Evolutionary conservation across 225 moss, liverwort and hornwort species (phyloP), one percentile per base, ranked within the genome.

Genomic region (Thuidium tamariscinum): DNA sequence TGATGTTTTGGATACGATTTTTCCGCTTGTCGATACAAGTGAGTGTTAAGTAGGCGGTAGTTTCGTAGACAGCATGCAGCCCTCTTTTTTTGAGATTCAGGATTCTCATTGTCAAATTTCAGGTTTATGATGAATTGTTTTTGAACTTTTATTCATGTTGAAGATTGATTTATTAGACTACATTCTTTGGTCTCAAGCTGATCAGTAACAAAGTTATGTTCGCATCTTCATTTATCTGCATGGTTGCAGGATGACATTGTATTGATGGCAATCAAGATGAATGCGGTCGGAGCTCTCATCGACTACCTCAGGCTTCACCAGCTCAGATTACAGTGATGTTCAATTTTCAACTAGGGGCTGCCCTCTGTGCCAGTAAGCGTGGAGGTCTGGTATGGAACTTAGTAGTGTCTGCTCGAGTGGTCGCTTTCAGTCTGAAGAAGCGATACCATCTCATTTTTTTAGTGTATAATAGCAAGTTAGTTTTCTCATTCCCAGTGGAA

Each of bases 321-420:
- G 78, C 37, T 82, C 63, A 82, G 82, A 82, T 83, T 39, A 59
- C 59, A 83, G 68, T 48, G 51, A 49, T 89, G 75, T 65, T 77
- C 81, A 71, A 74, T 54, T 88, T 74, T 68, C 51, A 70, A 80
- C 61, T 68, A 63, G 76, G 81, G 65, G 64, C 70, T 89, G 81
- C 84, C 19, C 41, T 89, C 34, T 77, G 81, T 88, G 84, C 83
- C 86, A 69, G 83, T 84, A 81, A 80, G 69, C 86, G 49, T 65
- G 82, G 80, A 89, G 80, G 88, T 76, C 64, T 82, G 59, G 84
- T 87, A 82, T 73, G 89, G 87, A 85, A 77, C 87, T 65, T 82
- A 51, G 75, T 61, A 85, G 86, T 32, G 15, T 74, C 83, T 87
- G 59, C 27, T 87, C 65, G 64, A 88, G 87, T 78, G 87, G 57